Evolutionary conservation across 2,329 filamentous ascomycete genomes (phyloP).

Genomic region (Conoideocrella luteorostrata): DNA sequence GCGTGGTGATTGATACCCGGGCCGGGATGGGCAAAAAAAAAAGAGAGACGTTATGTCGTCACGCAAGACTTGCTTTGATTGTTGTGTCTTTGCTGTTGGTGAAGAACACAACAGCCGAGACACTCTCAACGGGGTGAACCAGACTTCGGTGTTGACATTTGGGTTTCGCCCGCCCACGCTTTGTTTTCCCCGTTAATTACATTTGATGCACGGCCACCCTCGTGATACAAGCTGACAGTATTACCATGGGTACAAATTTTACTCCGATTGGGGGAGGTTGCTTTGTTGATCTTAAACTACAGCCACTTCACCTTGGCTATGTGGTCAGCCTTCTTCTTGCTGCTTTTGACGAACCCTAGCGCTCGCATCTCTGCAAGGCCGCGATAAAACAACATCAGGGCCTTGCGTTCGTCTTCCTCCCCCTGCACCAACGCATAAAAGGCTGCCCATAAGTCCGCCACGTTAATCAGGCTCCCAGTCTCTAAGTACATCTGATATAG

Average conservation of each 20-base stretch:
- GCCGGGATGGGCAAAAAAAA: neutral
- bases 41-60: neutral
- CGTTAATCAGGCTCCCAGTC: slow-evolving; percentile 69
- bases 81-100: neutral
- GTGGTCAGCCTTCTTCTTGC: slow-evolving; percentile 88
- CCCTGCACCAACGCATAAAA: slow-evolving; percentile 58
- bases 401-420: slow-evolving; percentile 46
- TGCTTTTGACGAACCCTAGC: slow-evolving; percentile 82
- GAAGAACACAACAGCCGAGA: slow-evolving; percentile 2
- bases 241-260: too few relatives aligned
- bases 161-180: too few relatives aligned
- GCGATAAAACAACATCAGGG: slow-evolving; percentile 74
- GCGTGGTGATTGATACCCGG: too few relatives aligned
- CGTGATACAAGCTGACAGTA: too few relatives aligned
- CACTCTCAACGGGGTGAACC: neutral
- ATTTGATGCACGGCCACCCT: too few relatives aligned
- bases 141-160: too few relatives aligned
- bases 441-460: slow-evolving; percentile 72
- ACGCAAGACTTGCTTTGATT: neutral
- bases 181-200: too few relatives aligned
- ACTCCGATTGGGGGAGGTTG: too few relatives aligned
- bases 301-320: slow-evolving; percentile 84
- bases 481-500: slow-evolving; percentile 76
- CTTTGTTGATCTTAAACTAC: too few relatives aligned
- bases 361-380: slow-evolving; percentile 77